These are phyloP conservation scores for Pisolithus microcarpus DNA, from an alignment of 768 basidiomycete genomes.

Conservation along the genomic window DNA sequence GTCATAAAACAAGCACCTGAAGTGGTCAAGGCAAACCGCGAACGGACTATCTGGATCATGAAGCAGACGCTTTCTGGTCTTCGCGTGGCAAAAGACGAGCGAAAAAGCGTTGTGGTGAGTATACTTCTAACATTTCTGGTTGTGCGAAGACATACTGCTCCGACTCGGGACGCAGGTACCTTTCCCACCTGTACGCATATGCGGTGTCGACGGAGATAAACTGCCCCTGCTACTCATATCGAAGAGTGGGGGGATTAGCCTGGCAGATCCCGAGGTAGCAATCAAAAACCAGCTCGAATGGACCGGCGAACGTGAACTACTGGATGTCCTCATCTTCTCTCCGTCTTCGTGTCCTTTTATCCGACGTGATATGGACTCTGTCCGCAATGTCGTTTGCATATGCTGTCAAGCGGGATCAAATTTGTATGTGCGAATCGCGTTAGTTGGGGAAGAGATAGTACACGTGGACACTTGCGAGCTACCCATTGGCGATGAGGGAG, in stretches of 20 bases:
- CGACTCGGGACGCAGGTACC: constrained; percentile 32
- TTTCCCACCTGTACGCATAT: constrained; percentile 34
- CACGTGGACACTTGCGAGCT: constrained; percentile 16
- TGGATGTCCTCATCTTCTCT: constrained; percentile 27
- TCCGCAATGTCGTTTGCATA: constrained; percentile 11
- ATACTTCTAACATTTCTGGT: not conserved
- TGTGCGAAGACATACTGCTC: not conserved
- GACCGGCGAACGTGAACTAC: constrained; percentile 21
- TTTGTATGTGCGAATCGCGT: constrained; percentile 18
- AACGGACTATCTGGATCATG: constrained; percentile 58
- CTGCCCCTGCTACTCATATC: constrained; percentile 28
- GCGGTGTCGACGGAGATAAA: constrained; percentile 22
- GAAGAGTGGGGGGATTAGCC: constrained; percentile 26
- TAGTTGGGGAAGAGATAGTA: constrained; percentile 15
- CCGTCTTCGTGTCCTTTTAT: constrained; percentile 23
- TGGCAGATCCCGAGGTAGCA: constrained; percentile 23
- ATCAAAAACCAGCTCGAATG: constrained; percentile 20
- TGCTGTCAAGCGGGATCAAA: constrained; percentile 15
- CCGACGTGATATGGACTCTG: constrained; percentile 8
- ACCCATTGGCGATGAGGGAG: constrained; percentile 7
- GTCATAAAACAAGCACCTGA: constrained; percentile 45
- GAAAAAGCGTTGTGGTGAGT: constrained; percentile 41
- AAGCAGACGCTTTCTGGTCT: constrained; percentile 41
- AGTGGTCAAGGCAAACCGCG: constrained; percentile 31
- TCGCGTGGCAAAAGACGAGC: constrained; percentile 29